Percentiles rank a stretch among this genome's conserved stretches.
phyloP scores from a whole-genome alignment of 2,329 filamentous ascomycete species.

The Chrysoporthe cubensis region DNA sequence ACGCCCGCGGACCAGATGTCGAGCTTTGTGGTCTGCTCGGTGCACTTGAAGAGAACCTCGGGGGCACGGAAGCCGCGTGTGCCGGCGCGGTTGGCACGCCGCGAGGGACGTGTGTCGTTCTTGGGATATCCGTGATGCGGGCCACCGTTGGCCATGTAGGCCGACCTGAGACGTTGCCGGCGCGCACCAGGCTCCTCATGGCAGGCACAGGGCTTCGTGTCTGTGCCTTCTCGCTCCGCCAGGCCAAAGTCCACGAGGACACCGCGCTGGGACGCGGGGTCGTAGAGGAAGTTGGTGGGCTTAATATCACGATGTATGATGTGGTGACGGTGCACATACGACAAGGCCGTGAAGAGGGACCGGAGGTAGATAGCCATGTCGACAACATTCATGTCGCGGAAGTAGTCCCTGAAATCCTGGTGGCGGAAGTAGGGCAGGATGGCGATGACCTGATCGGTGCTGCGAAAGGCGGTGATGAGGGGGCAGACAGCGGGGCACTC shows the following conservation, averaged over 20 bases:
- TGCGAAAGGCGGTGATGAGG: slow-evolving; percentile 93
- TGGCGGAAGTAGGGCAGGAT: slow-evolving; percentile 96
- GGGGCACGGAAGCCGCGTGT: slow-evolving; percentile 95
- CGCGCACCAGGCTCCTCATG: slow-evolving; percentile 67
- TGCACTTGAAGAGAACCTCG: slow-evolving; percentile 96
- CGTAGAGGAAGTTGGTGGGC: slow-evolving; percentile 96
- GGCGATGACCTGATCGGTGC: slow-evolving; percentile 92
- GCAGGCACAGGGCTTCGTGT: slow-evolving; percentile 82
- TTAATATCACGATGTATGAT: slow-evolving; percentile 97
- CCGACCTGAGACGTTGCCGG: slow-evolving; percentile 60
- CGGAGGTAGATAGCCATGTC: slow-evolving; percentile 91
- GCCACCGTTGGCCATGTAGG: slow-evolving; percentile 58
- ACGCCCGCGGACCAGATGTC: slow-evolving; percentile 98
- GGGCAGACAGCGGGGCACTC: slow-evolving; percentile 87
- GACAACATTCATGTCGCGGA: slow-evolving; percentile 81
- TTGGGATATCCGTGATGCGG: slow-evolving; percentile 78
- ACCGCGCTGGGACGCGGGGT: slow-evolving; percentile 76
- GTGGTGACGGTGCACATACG: slow-evolving; percentile 77
- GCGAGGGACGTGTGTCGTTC: slow-evolving; percentile 83
- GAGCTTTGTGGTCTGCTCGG: slow-evolving; percentile 88
- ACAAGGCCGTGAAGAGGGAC: slow-evolving; percentile 83
- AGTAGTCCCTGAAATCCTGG: slow-evolving; percentile 93
- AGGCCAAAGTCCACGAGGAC: slow-evolving; percentile 99
- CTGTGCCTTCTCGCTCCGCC: slow-evolving; percentile 80
- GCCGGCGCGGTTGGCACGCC: slow-evolving; percentile 90